Evolutionary conservation across 352 stramenopile genomes (phyloP).

Genomic region (Saprolegnia diclina): DNA sequence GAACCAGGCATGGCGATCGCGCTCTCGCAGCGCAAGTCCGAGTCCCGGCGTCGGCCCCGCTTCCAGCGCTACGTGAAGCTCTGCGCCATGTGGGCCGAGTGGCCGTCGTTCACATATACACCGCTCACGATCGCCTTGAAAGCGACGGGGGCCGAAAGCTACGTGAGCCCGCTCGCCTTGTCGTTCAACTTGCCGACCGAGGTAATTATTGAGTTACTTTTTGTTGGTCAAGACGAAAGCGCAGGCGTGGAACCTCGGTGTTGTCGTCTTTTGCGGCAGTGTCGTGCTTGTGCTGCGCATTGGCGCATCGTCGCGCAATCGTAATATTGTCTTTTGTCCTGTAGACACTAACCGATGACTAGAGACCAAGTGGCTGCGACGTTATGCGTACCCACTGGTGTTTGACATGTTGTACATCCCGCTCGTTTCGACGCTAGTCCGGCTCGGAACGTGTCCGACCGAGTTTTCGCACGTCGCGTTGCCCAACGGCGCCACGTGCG

Average conservation of each 20-base stretch:
- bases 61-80: conserved; percentile 24
- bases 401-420: conserved; percentile 25
- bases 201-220: conserved; percentile 11
- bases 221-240: not conserved
- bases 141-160: not conserved
- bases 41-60: not conserved
- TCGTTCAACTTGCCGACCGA: conserved; percentile 9
- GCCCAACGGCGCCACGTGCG: conserved; percentile 8
- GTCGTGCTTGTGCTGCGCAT: not conserved
- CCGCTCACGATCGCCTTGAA: conserved; percentile 25
- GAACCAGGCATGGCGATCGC: conserved; percentile 22
- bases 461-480: conserved; percentile 21
- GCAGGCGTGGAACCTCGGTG: not conserved
- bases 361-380: not conserved
- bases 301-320: not conserved
- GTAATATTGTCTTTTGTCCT: not conserved
- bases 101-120: conserved; percentile 24
- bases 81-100: conserved; percentile 26
- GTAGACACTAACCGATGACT: not conserved
- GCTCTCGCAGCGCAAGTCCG: conserved; percentile 13
- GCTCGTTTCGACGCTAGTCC: not conserved
- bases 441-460: conserved; percentile 16
- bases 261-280: not conserved
- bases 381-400: conserved; percentile 14
- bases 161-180: not conserved